A percentile compares a stretch with the other conserved stretches of the same genome.
These are phyloP conservation scores for Petunia axillaris DNA, from an alignment of 257 asterid genomes.

Conservation along the genomic window DNA sequence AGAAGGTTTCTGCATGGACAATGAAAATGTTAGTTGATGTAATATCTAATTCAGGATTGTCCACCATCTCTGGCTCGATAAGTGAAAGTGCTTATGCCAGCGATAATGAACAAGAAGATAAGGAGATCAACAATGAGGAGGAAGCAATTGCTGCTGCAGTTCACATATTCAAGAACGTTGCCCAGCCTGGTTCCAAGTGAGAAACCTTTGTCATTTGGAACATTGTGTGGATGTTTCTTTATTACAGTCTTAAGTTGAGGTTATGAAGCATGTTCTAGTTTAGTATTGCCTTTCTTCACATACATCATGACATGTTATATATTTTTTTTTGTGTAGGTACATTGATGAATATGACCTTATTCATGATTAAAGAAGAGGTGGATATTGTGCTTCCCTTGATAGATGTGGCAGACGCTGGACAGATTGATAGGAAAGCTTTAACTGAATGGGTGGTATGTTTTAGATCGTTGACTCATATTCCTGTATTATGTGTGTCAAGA, in stretches of 20 bases:
- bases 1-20: conserved; percentile 85
- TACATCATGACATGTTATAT: too few relatives aligned
- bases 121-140: conserved; percentile 68
- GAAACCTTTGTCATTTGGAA: conserved; percentile 16
- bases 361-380: conserved; percentile 83
- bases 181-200: conserved; percentile 74
- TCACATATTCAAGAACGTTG: conserved; percentile 74
- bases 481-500: neutral
- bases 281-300: neutral
- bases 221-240: too few relatives aligned
- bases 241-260: too few relatives aligned
- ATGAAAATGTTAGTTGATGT: conserved; percentile 75
- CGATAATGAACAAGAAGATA: conserved; percentile 55
- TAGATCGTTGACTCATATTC: neutral
- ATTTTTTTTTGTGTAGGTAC: conserved; percentile 42
- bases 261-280: too few relatives aligned
- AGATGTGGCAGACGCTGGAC: conserved; percentile 62
- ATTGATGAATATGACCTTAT: conserved; percentile 67
- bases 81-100: conserved; percentile 48
- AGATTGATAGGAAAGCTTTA: conserved; percentile 58
- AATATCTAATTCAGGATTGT: conserved; percentile 66
- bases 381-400: conserved; percentile 72
- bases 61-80: conserved; percentile 60
- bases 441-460: conserved; percentile 75
- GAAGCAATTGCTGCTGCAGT: conserved; percentile 81